Percentiles rank a stretch among this genome's conserved stretches.
phyloP scores from a whole-genome alignment of 1,284 basidiomycete species.

The Exsudoporus floridanus region DNA sequence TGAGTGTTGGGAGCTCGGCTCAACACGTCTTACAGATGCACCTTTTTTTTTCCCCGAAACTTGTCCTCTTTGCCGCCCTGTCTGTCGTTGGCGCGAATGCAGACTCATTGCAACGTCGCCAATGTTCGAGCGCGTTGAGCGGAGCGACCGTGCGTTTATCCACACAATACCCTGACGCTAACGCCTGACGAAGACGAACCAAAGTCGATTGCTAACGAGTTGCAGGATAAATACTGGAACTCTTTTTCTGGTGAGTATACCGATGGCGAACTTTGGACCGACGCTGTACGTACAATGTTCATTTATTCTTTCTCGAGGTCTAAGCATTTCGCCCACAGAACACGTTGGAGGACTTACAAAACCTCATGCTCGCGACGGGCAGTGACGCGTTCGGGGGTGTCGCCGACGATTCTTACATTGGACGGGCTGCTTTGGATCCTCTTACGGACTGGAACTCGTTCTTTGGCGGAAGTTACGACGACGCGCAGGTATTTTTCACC shows the following conservation, averaged over 20 bases:
- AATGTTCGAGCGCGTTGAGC: constrained; percentile 9
- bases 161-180: background rate
- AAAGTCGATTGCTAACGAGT: constrained; percentile 42
- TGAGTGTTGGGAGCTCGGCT: background rate
- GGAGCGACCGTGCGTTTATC: constrained; percentile 17
- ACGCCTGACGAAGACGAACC: background rate
- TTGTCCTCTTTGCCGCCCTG: constrained; percentile 1
- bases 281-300: constrained; percentile 40
- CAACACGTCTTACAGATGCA: background rate
- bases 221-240: constrained; percentile 46
- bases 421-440: constrained; percentile 40
- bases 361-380: constrained; percentile 48
- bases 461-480: constrained; percentile 48
- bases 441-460: constrained; percentile 43
- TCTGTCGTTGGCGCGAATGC: constrained; percentile 2
- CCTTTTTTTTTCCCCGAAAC: background rate
- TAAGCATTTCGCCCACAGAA: constrained; percentile 38
- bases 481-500: constrained; percentile 42
- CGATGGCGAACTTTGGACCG: constrained; percentile 50
- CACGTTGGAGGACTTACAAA: constrained; percentile 54
- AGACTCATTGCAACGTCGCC: background rate
- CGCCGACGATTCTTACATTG: constrained; percentile 45
- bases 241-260: constrained; percentile 40
- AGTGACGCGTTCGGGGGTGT: constrained; percentile 40
- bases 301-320: background rate